A percentile compares a stretch with the other conserved stretches of the same genome.
Conservation (phyloP, 208 protist species). For the Borovskyia barvae region DNA sequence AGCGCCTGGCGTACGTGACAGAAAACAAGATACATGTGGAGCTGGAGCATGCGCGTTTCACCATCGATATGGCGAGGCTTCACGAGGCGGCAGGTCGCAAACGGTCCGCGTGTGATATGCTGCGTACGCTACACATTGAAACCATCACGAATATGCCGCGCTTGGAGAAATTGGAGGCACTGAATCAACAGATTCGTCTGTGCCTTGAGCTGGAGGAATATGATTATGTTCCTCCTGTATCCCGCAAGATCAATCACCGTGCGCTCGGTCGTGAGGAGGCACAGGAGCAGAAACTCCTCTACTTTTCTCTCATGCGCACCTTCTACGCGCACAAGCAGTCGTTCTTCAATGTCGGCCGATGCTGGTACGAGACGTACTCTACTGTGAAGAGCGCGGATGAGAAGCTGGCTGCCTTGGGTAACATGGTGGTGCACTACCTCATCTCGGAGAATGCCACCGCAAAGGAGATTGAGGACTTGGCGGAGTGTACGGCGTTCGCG, state of each 20-base stretch:
- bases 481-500: constrained; percentile 75
- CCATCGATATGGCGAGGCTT: constrained; percentile 88
- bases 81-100: constrained; percentile 91
- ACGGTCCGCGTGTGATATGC: constrained; percentile 89
- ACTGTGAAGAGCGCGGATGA: constrained; percentile 78
- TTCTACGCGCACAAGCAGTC: constrained; percentile 83
- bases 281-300: constrained; percentile 73
- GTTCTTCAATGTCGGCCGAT: constrained; percentile 93
- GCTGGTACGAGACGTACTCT: constrained; percentile 92
- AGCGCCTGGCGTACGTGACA: constrained; percentile 87
- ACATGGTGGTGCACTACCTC: constrained; percentile 79
- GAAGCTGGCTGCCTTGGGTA: constrained; percentile 69
- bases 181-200: constrained; percentile 95
- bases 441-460: constrained; percentile 76
- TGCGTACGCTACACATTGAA: constrained; percentile 96
- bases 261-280: constrained; percentile 70
- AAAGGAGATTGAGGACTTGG: constrained; percentile 80
- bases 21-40: constrained; percentile 97
- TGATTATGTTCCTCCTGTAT: constrained; percentile 92
- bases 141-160: constrained; percentile 97
- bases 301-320: constrained; percentile 88
- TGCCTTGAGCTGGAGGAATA: constrained; percentile 93
- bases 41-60: constrained; percentile 93
- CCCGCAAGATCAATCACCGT: constrained; percentile 92
- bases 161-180: constrained; percentile 94